Percentiles rank a stretch among this genome's conserved stretches.
Conservation (phyloP, 2,329 filamentous ascomycete species). For the Xylaria sp. region DNA sequence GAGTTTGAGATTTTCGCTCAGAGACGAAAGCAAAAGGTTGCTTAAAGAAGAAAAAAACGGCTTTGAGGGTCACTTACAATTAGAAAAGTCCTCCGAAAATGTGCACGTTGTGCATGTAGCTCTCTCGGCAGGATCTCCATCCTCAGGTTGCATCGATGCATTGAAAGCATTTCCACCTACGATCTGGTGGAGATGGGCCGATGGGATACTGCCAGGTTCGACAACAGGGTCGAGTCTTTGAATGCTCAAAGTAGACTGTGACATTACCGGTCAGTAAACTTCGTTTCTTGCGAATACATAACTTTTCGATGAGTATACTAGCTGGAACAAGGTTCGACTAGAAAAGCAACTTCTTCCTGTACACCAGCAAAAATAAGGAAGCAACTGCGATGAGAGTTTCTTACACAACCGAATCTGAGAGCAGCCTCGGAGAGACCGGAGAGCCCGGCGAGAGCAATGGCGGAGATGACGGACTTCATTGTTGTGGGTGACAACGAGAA, state of each 20-base stretch:
- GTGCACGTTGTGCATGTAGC: slow-evolving; percentile 47
- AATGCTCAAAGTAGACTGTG: slow-evolving; percentile 41
- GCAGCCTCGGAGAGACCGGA: slow-evolving; percentile 45
- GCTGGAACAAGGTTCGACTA: neutral
- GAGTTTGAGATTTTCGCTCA: neutral
- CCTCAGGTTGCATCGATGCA: slow-evolving; percentile 44
- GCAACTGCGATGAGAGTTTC: neutral
- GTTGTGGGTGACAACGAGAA: slow-evolving; percentile 30
- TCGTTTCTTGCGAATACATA: neutral
- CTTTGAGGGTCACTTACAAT: slow-evolving; percentile 29
- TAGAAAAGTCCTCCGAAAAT: slow-evolving; percentile 47
- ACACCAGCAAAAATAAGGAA: neutral
- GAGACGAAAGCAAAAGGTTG: neutral
- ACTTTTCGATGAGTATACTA: neutral
- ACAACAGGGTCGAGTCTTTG: slow-evolving; percentile 48
- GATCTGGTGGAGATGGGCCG: slow-evolving; percentile 48
- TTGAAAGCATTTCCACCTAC: slow-evolving; percentile 49
- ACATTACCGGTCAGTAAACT: neutral
- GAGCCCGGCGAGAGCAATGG: slow-evolving; percentile 43
- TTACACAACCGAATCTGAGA: slow-evolving; percentile 47
- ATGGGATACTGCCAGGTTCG: slow-evolving; percentile 44
- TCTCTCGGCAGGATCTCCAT: slow-evolving; percentile 41
- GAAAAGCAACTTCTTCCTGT: too few species aligned
- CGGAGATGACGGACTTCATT: slow-evolving; percentile 45
- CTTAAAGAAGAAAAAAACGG: neutral